Percentiles rank a stretch among this genome's conserved stretches.
These are phyloP conservation scores for Rhodofomes roseus DNA, from an alignment of 1,284 basidiomycete species.

Conservation along the genomic window DNA sequence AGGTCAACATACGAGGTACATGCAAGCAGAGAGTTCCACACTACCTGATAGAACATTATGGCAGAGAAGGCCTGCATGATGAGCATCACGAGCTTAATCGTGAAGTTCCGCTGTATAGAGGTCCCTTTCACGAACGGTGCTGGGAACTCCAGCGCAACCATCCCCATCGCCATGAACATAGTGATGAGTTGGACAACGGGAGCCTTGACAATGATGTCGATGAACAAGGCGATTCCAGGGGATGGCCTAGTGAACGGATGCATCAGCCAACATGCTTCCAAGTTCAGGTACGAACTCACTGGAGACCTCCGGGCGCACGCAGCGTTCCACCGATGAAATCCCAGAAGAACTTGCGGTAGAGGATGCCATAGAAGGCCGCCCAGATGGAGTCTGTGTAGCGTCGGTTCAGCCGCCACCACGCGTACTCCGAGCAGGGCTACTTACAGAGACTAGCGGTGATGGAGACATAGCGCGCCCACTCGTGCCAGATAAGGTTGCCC, in stretches of 20 bases:
- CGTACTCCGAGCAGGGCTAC: constrained; percentile 29
- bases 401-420: constrained; percentile 7
- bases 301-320: constrained; percentile 72
- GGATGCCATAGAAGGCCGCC: constrained; percentile 73
- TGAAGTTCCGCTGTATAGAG: constrained; percentile 61
- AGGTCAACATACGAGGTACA: not conserved
- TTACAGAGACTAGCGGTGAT: constrained; percentile 73
- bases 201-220: constrained; percentile 67
- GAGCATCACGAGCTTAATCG: constrained; percentile 60
- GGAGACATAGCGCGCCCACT: constrained; percentile 70
- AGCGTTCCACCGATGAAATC: constrained; percentile 73
- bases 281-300: constrained; percentile 49
- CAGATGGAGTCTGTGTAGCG: constrained; percentile 63
- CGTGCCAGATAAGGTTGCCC: constrained; percentile 83
- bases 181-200: constrained; percentile 69
- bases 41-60: constrained; percentile 78
- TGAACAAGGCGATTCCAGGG: constrained; percentile 57
- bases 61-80: constrained; percentile 62
- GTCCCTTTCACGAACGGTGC: constrained; percentile 52
- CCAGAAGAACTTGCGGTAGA: constrained; percentile 91
- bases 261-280: constrained; percentile 3
- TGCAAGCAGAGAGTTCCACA: not conserved
- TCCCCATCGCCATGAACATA: constrained; percentile 53
- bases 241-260: constrained; percentile 49
- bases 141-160: constrained; percentile 69